Base-by-base conservation (phyloP, 257 asterid species). In the Ballota nigra region DNA sequence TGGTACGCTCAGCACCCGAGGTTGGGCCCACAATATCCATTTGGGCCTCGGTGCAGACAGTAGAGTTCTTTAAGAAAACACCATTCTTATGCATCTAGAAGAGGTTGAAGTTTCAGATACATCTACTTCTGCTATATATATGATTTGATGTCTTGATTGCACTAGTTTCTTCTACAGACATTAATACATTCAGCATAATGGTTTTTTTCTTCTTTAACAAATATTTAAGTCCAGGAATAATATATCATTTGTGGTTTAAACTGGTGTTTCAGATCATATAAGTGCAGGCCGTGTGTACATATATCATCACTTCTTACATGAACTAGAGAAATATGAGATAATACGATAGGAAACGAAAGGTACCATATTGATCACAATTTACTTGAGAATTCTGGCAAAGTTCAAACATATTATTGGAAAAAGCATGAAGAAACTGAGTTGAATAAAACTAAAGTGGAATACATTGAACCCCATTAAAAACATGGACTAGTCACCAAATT, bases 11-110 rank as follows among this genome's bases (percentile, higher is more conserved):
- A 77, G 0, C 41, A 53, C 55, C 71, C 73, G 1, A 73, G 76
- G 40, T 47, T 29, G 63, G 68, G 66, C 63, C 80, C 41, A 2
- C 70, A 13, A 0, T 56, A 31, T 28, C 80, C 79, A 24, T 83
- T 58, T 24, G 52, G 74, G 58, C 77, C 43, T 22, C 72, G 31
- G 3, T 76, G 69, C 62, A 41, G 16, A 9, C 4, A 22, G 1
- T 22, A 57, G 15, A 43, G 16, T 12, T 41, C 16, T 41, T 41
- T 12, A 16, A 41, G 7, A 13, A 38, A 41, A 41, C 49, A 41
- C 49, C 5, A 0, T 41, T 41, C 49, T 9, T 40, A 9, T 10
- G 9, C 8, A 23, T 19, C 61, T 11, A 8, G n/a, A 55, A 55
- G 34, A 56, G 6, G n/a, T 56, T 29, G 22, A 57, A 24, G 36